Evolutionary conservation across 768 basidiomycete species (phyloP), one percentile per base, ranked within the genome.

Genomic region (Tricholoma matsutake): DNA sequence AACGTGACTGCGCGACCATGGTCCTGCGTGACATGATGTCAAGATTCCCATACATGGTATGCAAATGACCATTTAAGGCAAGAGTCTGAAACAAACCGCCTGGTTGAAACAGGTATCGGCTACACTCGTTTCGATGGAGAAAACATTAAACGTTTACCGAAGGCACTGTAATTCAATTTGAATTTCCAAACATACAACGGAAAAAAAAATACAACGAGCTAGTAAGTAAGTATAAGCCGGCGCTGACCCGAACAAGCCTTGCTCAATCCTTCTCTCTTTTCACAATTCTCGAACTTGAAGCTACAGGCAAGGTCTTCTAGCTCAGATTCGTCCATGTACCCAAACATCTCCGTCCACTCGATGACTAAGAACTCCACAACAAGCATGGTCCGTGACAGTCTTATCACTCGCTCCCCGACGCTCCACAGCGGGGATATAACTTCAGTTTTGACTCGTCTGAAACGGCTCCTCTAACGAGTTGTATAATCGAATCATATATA

Each of bases 261-360:
- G 69, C 88, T 88, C 68, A 94, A 71, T 18, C 82, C 85, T 34
- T 86, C 85, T 49, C 92, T 75, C 73, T 86, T 84, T 66, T 81
- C 67, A 72, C 91, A 93, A 56, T 86, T 81, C 59, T 84, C 85
- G 63, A 87, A 88, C 67, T 76, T 77, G 77, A 94, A 92, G 71
- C 88, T 88, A 65, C 77, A 75, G 25, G 91, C 91, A 51, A 94
- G 1, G 76, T 63, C 77, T 81, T 93, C 90, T 56, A 94, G 69
- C 37, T 25, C 22, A 25, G 68, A 76, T 67, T 82, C 77, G 35
- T 73, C 80, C 78, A 81, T 81, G 0, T 84, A 84, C 13, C 77
- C 65, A 68, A 89, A 88, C 71, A 85, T 83, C 45, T 86, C 84
- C 18, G 88, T 87, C 86, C 87, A 91, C 10, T 32, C 10, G 10